Evolutionary conservation across 805 yeast species (phyloP), one percentile per base, ranked within the genome.

Genomic region (Lipomyces yamanashiensis): DNA sequence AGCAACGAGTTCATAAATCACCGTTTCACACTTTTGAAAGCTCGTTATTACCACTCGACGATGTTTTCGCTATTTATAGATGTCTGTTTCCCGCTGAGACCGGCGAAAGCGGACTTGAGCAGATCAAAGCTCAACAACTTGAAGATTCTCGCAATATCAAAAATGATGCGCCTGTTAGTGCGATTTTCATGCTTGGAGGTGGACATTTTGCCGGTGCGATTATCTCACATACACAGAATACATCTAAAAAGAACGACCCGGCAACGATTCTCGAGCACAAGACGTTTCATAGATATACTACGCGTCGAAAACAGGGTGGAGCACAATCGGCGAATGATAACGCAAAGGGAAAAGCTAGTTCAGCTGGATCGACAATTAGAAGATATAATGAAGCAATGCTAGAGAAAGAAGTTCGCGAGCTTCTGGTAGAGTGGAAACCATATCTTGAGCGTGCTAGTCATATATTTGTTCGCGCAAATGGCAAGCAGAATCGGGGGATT

Each of bases 151-250:
- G 28, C 2, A 28, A 28, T 3, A 28, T 28, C 5, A 28, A 28
- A 28, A 28, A 34, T 15, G 54, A 50, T 7, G 23, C 23, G n/a
- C 57, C 57, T 8, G 48, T 53, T 21, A 53, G 57, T 5, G 96
- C 96, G 0, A 75, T 95, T 12, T 84, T 95, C 69, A 90, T 95
- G 97, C 84, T 95, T 58, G 98, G 98, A 15, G 98, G 98, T 50
- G 99, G 99, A 48, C 98, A 95, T 77, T 95, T 95, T 79, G 97
- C 98, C 0, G 99, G 95, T 19, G 97, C 97, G 0, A 88, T 95
- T 49, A 81, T 95, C 8, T 85, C 91, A 1, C 98, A 92, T 72
- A 80, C 80, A 54, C 87, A 21, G 77, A 79, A 64, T 79, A 80
- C 47, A 78, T 80, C 40, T 83, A 79, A 58, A 80, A 82, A 13